phyloP scores from a whole-genome alignment of 1,139 yeast genomes.

The Pichia norvegensis region DNA sequence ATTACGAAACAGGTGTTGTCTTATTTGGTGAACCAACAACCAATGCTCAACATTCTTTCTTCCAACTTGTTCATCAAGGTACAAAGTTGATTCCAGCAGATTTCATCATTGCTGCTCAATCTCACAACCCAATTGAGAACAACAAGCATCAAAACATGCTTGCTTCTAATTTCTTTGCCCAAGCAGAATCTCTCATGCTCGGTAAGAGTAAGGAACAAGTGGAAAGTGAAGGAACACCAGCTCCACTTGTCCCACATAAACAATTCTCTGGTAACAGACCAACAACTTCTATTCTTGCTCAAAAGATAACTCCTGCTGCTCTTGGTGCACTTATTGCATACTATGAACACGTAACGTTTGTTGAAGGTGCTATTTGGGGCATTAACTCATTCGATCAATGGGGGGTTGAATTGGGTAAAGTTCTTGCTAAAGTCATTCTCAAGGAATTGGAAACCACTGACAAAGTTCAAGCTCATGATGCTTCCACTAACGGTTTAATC shows the following conservation, averaged over 20 bases:
- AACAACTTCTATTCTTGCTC: conserved; percentile 92
- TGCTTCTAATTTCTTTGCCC: conserved; percentile 97
- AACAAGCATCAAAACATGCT: conserved; percentile 95
- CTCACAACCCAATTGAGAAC: conserved; percentile 93
- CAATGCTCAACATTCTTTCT: conserved; percentile 97
- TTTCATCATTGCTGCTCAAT: conserved; percentile 92
- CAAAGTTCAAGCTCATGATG: conserved; percentile 66
- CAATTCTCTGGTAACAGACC: conserved; percentile 97
- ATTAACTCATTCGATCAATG: conserved; percentile 98
- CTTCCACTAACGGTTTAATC: conserved; percentile 84
- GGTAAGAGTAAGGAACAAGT: conserved; percentile 87
- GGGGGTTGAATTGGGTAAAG: conserved; percentile 99
- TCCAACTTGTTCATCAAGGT: conserved; percentile 99
- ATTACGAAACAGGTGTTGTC: conserved; percentile 92
- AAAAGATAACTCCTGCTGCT: conserved; percentile 92
- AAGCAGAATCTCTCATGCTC: conserved; percentile 94
- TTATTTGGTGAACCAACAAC: conserved; percentile 98
- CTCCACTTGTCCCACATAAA: conserved; percentile 87
- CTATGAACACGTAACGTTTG: conserved; percentile 94
- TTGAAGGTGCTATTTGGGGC: conserved; percentile 99
- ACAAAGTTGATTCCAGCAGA: conserved; percentile 95
- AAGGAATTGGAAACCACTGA: conserved; percentile 64
- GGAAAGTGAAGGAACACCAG: conserved; percentile 82
- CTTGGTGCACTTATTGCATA: conserved; percentile 94
- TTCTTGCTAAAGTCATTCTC: conserved; percentile 91